These are phyloP conservation scores for Striga hermonthica DNA, from an alignment of 305 asterid genomes.

Conservation along the genomic window DNA sequence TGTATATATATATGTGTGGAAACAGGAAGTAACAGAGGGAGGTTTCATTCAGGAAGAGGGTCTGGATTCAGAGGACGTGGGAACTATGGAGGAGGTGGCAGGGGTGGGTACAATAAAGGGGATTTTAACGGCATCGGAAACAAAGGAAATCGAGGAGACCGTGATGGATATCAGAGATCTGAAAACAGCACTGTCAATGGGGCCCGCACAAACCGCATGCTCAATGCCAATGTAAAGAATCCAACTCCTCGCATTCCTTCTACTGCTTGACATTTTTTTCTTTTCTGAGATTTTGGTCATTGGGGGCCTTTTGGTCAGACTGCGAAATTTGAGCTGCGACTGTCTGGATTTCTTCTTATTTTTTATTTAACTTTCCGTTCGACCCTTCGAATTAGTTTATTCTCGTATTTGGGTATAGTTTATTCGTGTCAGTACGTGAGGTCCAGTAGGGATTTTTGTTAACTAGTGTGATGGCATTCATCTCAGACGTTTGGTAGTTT, in stretches of 20 bases:
- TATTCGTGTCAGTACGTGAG: slow-evolving; percentile 29
- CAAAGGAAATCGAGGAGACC: slow-evolving; percentile 57
- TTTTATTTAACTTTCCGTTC: slow-evolving; percentile 20
- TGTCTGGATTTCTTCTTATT: too few species aligned
- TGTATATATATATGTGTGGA: too few species aligned
- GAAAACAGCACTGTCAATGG: slow-evolving; percentile 42
- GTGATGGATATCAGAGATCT: slow-evolving; percentile 60
- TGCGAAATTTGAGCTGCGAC: too few species aligned
- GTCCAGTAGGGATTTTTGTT: not conserved
- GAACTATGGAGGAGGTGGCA: slow-evolving; percentile 53
- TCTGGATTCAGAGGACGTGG: slow-evolving; percentile 66
- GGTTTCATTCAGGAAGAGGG: slow-evolving; percentile 62
- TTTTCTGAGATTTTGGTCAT: slow-evolving; percentile 8
- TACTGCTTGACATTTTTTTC: slow-evolving; percentile 41
- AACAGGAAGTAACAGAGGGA: slow-evolving; percentile 47
- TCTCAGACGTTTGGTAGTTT: too few species aligned
- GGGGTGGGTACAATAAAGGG: slow-evolving; percentile 48
- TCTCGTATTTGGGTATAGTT: slow-evolving; percentile 36
- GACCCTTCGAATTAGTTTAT: slow-evolving; percentile 29
- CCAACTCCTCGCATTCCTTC: slow-evolving; percentile 48
- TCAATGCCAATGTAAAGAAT: slow-evolving; percentile 47
- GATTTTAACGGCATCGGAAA: slow-evolving; percentile 44
- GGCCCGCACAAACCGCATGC: slow-evolving; percentile 44
- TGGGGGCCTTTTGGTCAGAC: not conserved
- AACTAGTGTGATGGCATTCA: too few species aligned